phyloP scores from a whole-genome alignment of 2,329 filamentous ascomycete genomes.

The Aspergillus aculeatinus region DNA sequence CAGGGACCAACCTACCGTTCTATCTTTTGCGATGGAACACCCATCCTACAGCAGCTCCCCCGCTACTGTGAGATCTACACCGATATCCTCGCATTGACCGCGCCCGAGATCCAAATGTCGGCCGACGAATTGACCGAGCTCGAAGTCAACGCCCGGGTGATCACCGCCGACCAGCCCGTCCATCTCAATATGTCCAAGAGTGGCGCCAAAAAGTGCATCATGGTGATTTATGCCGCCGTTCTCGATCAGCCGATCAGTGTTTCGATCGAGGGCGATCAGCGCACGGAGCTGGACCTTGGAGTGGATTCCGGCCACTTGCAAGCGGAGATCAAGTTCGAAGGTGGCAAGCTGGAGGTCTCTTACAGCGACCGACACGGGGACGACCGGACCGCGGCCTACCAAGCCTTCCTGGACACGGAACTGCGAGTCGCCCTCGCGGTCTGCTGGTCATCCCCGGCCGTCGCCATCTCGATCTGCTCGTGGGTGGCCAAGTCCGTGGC shows the following conservation, averaged over 20 bases:
- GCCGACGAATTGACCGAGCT: neutral
- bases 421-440: slow-evolving; percentile 4
- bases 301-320: neutral
- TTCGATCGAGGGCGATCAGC: neutral
- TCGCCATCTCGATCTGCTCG: neutral
- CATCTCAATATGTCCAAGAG: neutral
- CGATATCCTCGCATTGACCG: neutral
- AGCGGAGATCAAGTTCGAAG: neutral
- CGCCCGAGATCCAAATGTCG: neutral
- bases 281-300: neutral
- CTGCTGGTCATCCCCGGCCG: neutral
- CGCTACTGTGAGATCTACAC: neutral
- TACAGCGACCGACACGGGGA: neutral
- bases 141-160: neutral
- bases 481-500: neutral
- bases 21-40: too few species aligned
- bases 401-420: slow-evolving; percentile 6
- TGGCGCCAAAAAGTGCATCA: neutral
- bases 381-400: neutral
- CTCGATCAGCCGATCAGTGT: slow-evolving; percentile 1
- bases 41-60: too few species aligned
- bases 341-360: neutral
- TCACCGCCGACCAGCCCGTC: slow-evolving; percentile 4
- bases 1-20: too few species aligned
- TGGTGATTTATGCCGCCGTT: slow-evolving; percentile 3